Conservation (phyloP, 2,329 filamentous ascomycete genomes). For the Pseudopithomyces chartarum region DNA sequence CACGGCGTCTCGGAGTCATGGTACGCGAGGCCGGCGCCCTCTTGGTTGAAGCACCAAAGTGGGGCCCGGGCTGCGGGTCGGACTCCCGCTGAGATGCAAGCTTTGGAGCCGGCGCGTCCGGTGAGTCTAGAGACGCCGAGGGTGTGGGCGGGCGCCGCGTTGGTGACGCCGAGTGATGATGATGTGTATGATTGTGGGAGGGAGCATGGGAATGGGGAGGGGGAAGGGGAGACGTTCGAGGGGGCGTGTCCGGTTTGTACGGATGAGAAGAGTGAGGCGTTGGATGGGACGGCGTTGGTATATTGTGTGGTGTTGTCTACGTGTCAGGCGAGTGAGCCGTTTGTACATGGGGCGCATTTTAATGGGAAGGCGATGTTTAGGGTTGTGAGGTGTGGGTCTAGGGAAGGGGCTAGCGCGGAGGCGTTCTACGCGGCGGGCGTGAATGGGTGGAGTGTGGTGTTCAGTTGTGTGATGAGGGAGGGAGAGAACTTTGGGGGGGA, state of each 20-base stretch:
- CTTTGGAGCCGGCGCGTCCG: conserved; percentile 21
- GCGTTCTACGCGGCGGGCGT: conserved; percentile 34
- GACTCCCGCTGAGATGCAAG: conserved; percentile 17
- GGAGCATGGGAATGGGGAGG: conserved; percentile 19
- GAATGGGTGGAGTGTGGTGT: conserved; percentile 38
- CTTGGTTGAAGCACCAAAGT: conserved; percentile 17
- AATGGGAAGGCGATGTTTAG: conserved; percentile 35
- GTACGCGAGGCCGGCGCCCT: conserved; percentile 33
- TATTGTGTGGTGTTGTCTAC: conserved; percentile 36
- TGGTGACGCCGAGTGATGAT: conserved; percentile 35
- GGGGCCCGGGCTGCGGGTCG: conserved; percentile 6
- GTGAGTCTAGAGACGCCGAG: conserved; percentile 28
- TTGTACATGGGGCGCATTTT: conserved; percentile 13
- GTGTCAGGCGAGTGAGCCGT: conserved; percentile 22
- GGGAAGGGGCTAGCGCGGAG: conserved; percentile 36
- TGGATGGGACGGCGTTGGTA: conserved; percentile 26
- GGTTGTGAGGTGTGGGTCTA: conserved; percentile 37
- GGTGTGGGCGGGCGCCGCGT: conserved; percentile 36
- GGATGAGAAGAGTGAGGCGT: conserved; percentile 29
- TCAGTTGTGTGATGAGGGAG: conserved; percentile 35
- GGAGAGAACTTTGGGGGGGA: conserved; percentile 28
- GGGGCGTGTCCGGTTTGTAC: conserved; percentile 32
- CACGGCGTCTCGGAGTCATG: conserved; percentile 30
- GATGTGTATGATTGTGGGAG: conserved; percentile 31
- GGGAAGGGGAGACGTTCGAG: conserved; percentile 9